Evolutionary conservation across 2,329 filamentous ascomycete species (phyloP), one percentile per base, ranked within the genome.

Genomic region (Penicillium sp.): DNA sequence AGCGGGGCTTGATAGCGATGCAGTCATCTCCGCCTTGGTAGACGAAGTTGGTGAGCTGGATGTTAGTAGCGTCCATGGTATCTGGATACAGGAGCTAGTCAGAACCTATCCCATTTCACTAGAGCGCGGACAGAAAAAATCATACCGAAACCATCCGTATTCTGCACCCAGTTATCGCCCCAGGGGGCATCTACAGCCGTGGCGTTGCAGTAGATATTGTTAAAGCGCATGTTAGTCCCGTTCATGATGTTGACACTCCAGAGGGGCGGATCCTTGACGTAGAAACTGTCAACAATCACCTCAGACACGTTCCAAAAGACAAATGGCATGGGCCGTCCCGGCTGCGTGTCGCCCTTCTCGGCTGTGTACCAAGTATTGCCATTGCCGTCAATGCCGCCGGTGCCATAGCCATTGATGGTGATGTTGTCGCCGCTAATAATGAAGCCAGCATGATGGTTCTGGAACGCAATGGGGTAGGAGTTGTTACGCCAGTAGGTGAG

Each of bases 1-100:
- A 81, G 66, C 84, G 75, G 37, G 77, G 73, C 67, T 85, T 87
- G 53, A 75, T 72, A 35, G 77, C 76, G 24, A 81, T 76, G 65
- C 84, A 88, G 49, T 78, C 69, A 61, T 76, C 83, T 58, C 81
- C 77, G 9, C 77, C 77, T 64, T 78, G 75, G 56, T 78, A 80
- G 6, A 69, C 64, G 45, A 80, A 73, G 51, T 77, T 77, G 4
- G 65, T 73, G 5, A 80, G 67, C 6, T 61, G 63, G 41, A 80
- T 65, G 52, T 80, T 77, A 8, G 65, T 56, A 1, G 69, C 70
- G 54, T 80, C 77, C 76, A 80, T 79, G 0, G 77, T 80, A 54
- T 80, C 69, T n/a, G n/a, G n/a, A n/a, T n/a, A n/a, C n/a, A n/a
- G n/a, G n/a, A n/a, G n/a, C n/a, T n/a, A n/a, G n/a, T n/a, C n/a